Evolutionary conservation across 345 rosid genomes (phyloP), one percentile per base, ranked within the genome.

Genomic region (Turritis glabra): DNA sequence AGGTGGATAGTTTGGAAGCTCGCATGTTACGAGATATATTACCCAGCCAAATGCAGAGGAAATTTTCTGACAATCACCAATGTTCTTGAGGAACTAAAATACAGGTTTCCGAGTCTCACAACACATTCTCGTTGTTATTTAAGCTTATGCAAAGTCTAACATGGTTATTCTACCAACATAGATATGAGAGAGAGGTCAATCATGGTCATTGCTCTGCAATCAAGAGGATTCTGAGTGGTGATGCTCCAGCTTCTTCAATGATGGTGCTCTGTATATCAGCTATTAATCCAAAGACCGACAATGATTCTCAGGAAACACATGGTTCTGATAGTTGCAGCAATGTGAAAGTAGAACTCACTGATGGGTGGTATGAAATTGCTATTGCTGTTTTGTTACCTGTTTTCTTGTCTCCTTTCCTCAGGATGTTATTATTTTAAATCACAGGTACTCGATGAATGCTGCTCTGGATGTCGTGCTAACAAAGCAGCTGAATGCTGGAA

Each of bases 1-100:
- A 90, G 84, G 81, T 91, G 91, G 97, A 88, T 94, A 79, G 88
- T 91, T 41, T 94, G 98, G 98, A 94, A 94, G 81, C 90, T 94
- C 69, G 89, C 84, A 48, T 80, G 91, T 72, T 94, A 91, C 61
- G 97, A 91, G 67, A 88, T 84, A 84, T 53, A 52, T 72, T 82
- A 83, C 77, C 88, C 88, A 27, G 75, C 68, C 73, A 89, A 80
- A 80, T 68, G 75, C 73, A 68, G 76, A 73, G 76, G 89, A 68
- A 94, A 85, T 2, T 83, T 90, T 83, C 81, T 94, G 77, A 90
- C 97, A 7, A 33, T 86, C 65, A 41, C 86, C 83, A 91, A 86
- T 91, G 88, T 94, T 74, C 84, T 91, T 40, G 97, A 90, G 80
- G 98, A 94, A 81, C 82, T 94, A 81, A 91, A 88, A 83, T 94